Percentiles rank a stretch among this genome's conserved stretches.
Evolutionary conservation across 2,329 filamentous ascomycete genomes (phyloP).

Genomic region (Colletotrichum cuscutae): DNA sequence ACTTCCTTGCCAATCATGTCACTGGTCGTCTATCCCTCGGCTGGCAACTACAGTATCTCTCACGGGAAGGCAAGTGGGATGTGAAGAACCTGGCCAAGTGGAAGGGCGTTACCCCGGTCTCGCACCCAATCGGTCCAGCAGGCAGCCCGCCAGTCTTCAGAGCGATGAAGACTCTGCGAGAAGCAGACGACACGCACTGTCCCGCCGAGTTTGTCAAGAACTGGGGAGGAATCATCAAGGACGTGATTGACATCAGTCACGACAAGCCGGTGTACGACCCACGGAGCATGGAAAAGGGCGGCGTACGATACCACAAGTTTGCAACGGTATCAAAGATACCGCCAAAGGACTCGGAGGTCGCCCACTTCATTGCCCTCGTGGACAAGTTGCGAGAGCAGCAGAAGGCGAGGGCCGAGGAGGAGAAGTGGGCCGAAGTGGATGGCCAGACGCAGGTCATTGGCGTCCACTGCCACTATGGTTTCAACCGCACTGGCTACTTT

Average conservation of each 20-base stretch:
- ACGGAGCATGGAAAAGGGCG: constrained; percentile 70
- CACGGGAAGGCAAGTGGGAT: constrained; percentile 94
- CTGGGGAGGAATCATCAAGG: constrained; percentile 75
- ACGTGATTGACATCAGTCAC: constrained; percentile 91
- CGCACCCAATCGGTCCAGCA: constrained; percentile 72
- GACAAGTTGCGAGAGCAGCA: constrained; percentile 69
- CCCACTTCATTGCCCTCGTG: constrained; percentile 65
- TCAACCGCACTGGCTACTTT: constrained; percentile 93
- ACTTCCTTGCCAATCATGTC: constrained; percentile 80
- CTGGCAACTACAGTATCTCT: constrained; percentile 92
- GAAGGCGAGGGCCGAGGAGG: constrained; percentile 53
- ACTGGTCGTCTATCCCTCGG: constrained; percentile 82
- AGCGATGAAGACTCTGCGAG: constrained; percentile 91
- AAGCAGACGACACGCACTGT: constrained; percentile 86
- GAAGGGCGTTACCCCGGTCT: constrained; percentile 83
- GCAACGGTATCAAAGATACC: constrained; percentile 93
- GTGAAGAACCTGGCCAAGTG: constrained; percentile 96
- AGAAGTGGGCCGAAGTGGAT: constrained; percentile 52
- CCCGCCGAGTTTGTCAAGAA: constrained; percentile 76
- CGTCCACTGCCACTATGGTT: constrained; percentile 96
- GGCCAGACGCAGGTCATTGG: constrained; percentile 67
- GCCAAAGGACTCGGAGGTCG: constrained; percentile 68
- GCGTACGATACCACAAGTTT: constrained; percentile 84
- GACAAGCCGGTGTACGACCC: constrained; percentile 92
- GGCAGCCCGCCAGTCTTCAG: constrained; percentile 72